Evolutionary conservation across 768 basidiomycete genomes (phyloP).

Genomic region (Tephrocybe sp.): DNA sequence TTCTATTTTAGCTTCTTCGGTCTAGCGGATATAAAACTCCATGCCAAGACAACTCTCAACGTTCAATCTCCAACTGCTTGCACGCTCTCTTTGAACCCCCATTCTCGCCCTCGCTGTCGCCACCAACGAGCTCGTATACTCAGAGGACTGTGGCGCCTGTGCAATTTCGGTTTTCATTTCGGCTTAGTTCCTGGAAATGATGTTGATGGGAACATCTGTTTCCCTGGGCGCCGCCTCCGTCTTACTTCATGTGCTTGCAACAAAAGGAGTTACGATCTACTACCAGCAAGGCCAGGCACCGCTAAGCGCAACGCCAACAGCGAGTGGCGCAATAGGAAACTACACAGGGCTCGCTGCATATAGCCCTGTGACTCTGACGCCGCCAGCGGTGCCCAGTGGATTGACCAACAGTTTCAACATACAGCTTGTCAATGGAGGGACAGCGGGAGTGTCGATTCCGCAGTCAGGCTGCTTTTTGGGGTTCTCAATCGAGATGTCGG

Average conservation of each 20-base stretch:
- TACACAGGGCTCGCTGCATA: slow-evolving; percentile 53
- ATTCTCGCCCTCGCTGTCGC: no score
- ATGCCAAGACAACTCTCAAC: no score
- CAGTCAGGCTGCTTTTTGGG: slow-evolving; percentile 40
- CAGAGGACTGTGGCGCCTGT: no score
- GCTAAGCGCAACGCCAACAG: slow-evolving; percentile 20
- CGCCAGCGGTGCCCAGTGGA: slow-evolving; percentile 52
- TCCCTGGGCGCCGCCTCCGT: neutral
- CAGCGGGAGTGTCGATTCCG: neutral
- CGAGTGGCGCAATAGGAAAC: slow-evolving; percentile 28
- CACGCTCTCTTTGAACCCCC: no score
- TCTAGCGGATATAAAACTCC: no score
- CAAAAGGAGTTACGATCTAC: slow-evolving; percentile 32
- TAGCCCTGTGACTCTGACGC: slow-evolving; percentile 44
- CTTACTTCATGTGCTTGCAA: neutral
- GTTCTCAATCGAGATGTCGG: slow-evolving; percentile 65
- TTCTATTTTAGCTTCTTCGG: no score
- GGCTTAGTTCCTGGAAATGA: neutral
- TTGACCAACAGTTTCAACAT: slow-evolving; percentile 44
- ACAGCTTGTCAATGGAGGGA: slow-evolving; percentile 27
- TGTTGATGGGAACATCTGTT: neutral
- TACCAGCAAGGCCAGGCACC: slow-evolving; percentile 31
- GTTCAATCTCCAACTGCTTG: no score
- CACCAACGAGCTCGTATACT: no score
- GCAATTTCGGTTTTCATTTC: neutral